phyloP scores from a whole-genome alignment of 2,329 filamentous ascomycete species.

The Pseudocercospora pini-densiflorae region DNA sequence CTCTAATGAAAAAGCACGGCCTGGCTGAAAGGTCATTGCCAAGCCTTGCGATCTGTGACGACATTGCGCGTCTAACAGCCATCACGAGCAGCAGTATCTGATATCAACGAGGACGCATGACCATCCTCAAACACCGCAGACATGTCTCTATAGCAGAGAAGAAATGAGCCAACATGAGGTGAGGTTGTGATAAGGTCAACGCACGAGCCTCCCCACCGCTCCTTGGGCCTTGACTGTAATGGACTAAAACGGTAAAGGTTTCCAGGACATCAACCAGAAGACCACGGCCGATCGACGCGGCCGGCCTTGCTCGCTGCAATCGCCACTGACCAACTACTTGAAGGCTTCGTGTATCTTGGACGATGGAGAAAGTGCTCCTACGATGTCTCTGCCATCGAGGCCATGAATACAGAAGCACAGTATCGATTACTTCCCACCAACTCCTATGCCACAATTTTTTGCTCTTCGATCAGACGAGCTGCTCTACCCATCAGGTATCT shows the following conservation, averaged over 20 bases:
- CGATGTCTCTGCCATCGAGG: no score
- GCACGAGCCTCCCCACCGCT: background rate
- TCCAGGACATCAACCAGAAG: background rate
- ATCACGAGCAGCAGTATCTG: background rate
- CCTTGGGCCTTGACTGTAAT: background rate
- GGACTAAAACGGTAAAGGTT: constrained; percentile 1
- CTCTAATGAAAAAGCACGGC: no score
- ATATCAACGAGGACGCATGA: background rate
- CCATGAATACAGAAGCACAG: no score
- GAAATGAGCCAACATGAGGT: background rate
- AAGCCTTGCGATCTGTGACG: background rate
- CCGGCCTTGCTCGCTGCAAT: no score
- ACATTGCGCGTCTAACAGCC: background rate
- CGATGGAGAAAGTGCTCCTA: no score
- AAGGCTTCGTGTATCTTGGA: no score
- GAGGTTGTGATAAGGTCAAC: constrained; percentile 2
- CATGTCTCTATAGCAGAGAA: background rate
- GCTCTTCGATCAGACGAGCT: background rate
- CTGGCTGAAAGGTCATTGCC: no score
- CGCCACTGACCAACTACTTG: no score
- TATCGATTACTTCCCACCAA: background rate
- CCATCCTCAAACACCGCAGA: background rate
- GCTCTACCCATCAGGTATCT: background rate
- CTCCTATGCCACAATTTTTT: background rate
- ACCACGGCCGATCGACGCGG: background rate